Conservation (phyloP, 1,284 basidiomycete species). For the Cryptococcus floricola region DNA sequence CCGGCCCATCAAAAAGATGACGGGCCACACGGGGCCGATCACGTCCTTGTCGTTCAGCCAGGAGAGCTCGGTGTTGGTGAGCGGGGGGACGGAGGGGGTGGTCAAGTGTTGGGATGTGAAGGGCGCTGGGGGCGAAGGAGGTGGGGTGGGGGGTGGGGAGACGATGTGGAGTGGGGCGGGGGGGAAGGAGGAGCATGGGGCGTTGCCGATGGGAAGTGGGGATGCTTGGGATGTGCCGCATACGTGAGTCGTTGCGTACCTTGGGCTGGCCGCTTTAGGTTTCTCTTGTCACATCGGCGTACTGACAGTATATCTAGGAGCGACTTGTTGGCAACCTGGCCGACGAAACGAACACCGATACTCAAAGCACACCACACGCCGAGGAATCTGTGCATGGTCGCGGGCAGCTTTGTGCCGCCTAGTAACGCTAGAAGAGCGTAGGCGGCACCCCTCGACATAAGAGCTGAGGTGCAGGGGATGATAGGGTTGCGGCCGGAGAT, state of each 20-base stretch:
- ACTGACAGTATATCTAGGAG: constrained; percentile 52
- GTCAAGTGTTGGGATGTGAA: constrained; percentile 97
- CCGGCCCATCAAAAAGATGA: constrained; percentile 93
- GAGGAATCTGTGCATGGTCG: constrained; percentile 86
- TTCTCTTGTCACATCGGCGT: neutral
- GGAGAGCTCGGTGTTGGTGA: constrained; percentile 84
- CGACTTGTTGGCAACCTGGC: constrained; percentile 87
- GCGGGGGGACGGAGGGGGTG: constrained; percentile 86
- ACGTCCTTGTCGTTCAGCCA: constrained; percentile 88
- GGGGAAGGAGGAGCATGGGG: constrained; percentile 13
- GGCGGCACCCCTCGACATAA: neutral
- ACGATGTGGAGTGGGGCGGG: constrained; percentile 3
- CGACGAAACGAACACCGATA: constrained; percentile 92
- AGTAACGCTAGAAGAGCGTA: constrained; percentile 14
- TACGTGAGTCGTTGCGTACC: constrained; percentile 31
- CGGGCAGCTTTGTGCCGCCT: constrained; percentile 57
- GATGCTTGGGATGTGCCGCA: constrained; percentile 32
- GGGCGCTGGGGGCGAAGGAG: constrained; percentile 61
- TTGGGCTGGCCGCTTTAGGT: too few relatives aligned
- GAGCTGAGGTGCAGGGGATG: neutral
- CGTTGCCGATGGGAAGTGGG: constrained; percentile 35
- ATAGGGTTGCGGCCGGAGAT: neutral
- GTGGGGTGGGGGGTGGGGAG: constrained; percentile 5
- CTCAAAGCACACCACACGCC: constrained; percentile 90
- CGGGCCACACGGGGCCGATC: constrained; percentile 82